Percentiles rank a stretch among this genome's conserved stretches.
phyloP scores from a whole-genome alignment of 2,329 filamentous ascomycete species.

The Coniella lustricola region DNA sequence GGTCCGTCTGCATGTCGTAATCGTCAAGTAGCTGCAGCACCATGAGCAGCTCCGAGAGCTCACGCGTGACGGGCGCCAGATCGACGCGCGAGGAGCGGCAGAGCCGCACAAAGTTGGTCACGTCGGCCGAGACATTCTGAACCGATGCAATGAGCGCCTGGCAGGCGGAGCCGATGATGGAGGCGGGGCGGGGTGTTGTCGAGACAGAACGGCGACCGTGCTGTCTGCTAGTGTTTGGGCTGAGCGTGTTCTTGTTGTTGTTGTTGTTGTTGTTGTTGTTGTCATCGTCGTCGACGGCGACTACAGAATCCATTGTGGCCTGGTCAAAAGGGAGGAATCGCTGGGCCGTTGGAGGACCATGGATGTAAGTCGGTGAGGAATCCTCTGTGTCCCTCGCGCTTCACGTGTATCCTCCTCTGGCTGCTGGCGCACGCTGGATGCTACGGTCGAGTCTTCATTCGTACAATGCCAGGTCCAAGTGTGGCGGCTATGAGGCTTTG shows the following conservation, averaged over 20 bases:
- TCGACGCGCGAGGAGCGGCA: slow-evolving; percentile 19
- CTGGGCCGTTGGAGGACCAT: neutral
- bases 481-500: no score
- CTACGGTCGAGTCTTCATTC: no score
- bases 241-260: no score
- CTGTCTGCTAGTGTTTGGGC: no score
- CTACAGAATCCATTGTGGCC: slow-evolving; percentile 3
- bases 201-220: neutral
- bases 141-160: slow-evolving; percentile 16
- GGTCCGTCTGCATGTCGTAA: slow-evolving; percentile 8
- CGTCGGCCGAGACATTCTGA: slow-evolving; percentile 15
- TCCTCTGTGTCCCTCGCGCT: neutral
- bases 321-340: neutral
- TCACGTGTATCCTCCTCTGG: neutral
- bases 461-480: no score
- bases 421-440: neutral
- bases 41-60: slow-evolving; percentile 19
- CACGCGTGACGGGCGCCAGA: slow-evolving; percentile 17
- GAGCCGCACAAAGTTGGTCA: slow-evolving; percentile 19
- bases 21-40: slow-evolving; percentile 21
- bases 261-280: neutral
- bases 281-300: neutral
- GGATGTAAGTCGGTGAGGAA: neutral
- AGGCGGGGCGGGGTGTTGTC: neutral
- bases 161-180: slow-evolving; percentile 15